Evolutionary conservation across 2,329 filamentous ascomycete species (phyloP), one percentile per base, ranked within the genome.

Genomic region (Fusarium sp.): DNA sequence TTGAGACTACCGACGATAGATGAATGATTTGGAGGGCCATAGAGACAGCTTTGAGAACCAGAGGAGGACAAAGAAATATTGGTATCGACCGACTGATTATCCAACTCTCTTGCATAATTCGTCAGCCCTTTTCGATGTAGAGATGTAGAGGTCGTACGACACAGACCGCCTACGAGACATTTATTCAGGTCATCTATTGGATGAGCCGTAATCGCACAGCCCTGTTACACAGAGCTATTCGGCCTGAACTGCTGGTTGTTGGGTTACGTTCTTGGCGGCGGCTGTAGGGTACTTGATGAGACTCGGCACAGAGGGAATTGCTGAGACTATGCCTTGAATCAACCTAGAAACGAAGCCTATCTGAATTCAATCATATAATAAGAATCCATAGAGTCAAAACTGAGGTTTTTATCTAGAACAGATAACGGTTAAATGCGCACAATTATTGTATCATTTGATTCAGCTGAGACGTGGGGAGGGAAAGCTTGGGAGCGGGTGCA

Each of bases 401-500:
- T 31, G 10, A 18, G 41, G 3, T 41, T 22, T 26, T 18, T 13
- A 33, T 9, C 6, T 26, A 12, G 14, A 38, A 20, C 15, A 10
- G 9, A 15, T 38, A 24, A 22, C 15, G 22, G 12, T 24, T 17
- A 13, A 33, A 38, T 13, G 45, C 55, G 18, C 45, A 41, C 11
- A 44, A 41, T 59, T 35, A 13, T 47, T 26, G 18, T 15, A 26
- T 44, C 14, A 20, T 14, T n/a, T 22, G 45, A 49, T 36, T 69
- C 58, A 70, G 56, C 70, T 73, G 52, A 45, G 47, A 68, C 56
- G 54, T 39, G 59, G 63, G 52, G 45, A 55, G 11, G 55, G 28
- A 38, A 20, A 18, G 45, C 58, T 67, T 63, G 54, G 65, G 22
- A 48, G 63, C 71, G 67, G 70, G 57, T 73, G 52, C 44, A 71